These are phyloP conservation scores for Diplocarpon rosae DNA, from an alignment of 2,329 filamentous ascomycete genomes.

Conservation along the genomic window DNA sequence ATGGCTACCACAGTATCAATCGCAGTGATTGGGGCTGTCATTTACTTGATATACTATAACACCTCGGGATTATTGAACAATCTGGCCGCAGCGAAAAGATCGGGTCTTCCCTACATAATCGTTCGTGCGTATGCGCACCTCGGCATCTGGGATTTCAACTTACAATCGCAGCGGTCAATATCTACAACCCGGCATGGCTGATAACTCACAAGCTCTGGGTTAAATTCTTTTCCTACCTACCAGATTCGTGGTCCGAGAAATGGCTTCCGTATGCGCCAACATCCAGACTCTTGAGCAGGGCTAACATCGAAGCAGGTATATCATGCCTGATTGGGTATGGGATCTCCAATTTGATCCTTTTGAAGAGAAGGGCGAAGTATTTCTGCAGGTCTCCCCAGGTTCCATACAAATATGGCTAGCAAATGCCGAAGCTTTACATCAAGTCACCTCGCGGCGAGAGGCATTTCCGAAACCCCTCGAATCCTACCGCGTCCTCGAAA, in stretches of 20 bases:
- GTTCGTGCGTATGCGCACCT: constrained; percentile 33
- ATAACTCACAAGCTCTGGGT: constrained; percentile 43
- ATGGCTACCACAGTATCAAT: constrained; percentile 20
- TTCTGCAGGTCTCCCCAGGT: constrained; percentile 51
- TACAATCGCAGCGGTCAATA: constrained; percentile 33
- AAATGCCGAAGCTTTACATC: constrained; percentile 53
- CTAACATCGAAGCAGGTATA: constrained; percentile 31
- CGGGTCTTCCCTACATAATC: constrained; percentile 42
- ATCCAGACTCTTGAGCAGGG: not conserved
- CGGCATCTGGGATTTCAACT: not conserved
- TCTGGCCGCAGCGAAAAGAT: constrained; percentile 38
- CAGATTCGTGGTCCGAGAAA: constrained; percentile 41
- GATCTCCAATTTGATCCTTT: constrained; percentile 46
- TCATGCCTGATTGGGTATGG: constrained; percentile 51
- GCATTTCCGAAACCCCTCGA: constrained; percentile 60
- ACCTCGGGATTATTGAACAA: constrained; percentile 32
- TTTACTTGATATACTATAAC: constrained; percentile 18
- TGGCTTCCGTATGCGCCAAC: constrained; percentile 44
- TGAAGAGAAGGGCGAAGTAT: constrained; percentile 47
- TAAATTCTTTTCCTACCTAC: constrained; percentile 43
- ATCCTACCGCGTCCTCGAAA: constrained; percentile 46
- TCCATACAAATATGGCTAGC: constrained; percentile 34
- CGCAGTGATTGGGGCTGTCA: constrained; percentile 11
- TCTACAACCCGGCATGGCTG: constrained; percentile 44
- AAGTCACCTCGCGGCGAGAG: constrained; percentile 55